Base-by-base conservation (phyloP, 2,329 filamentous ascomycete genomes). In the Sporothrix variecibatus region DNA sequence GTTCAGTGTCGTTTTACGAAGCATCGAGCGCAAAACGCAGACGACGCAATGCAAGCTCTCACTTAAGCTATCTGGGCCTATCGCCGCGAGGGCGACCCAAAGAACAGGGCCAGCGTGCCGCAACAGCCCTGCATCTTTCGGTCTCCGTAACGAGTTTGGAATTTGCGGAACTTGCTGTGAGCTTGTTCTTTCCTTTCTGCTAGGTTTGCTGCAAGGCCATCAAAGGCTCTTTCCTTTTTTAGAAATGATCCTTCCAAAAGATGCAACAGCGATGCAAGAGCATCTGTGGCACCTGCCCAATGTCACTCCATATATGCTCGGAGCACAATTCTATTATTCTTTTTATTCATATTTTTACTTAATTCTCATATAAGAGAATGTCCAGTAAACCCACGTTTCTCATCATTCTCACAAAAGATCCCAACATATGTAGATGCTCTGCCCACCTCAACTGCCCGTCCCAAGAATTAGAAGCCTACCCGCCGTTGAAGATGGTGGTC, bases 361-460 rank as follows among this genome's bases (percentile, higher is more conserved):
- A 4, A 31, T 49, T 68, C 26, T 68, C 64, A 49, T 31, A 23
- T 68, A 68, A 65, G 34, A 65, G 34, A 65, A 26, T 26, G n/a
- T 15, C 17, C 58, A 3, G 31, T 9, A 34, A 23, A 34, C 2
- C 34, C 20, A 17, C 20, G 51, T 53, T 53, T 23, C 12, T 15
- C 2, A 15, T 20, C 3, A 20, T 4, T 17, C 12, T 15, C 40
- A 43, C 40, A 43, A 15, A 49, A 49, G 15, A 49, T 20, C 43
- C 15, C 51, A 7, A 53, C n/a, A 26, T 6, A 17, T 20, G 4
- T 2, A 20, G 43, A 53, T 53, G 51, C 23, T 26, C 51, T 31
- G 56, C 26, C 9, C 56, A 60, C 28, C 20, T 17, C 26, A n/a
- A 26, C 11, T 31, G 26, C 4, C 26, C 15, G 11, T 28, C 56